These are phyloP conservation scores for Vitis hybrid DNA, from an alignment of 177 flowering plant genomes.

Conservation along the genomic window DNA sequence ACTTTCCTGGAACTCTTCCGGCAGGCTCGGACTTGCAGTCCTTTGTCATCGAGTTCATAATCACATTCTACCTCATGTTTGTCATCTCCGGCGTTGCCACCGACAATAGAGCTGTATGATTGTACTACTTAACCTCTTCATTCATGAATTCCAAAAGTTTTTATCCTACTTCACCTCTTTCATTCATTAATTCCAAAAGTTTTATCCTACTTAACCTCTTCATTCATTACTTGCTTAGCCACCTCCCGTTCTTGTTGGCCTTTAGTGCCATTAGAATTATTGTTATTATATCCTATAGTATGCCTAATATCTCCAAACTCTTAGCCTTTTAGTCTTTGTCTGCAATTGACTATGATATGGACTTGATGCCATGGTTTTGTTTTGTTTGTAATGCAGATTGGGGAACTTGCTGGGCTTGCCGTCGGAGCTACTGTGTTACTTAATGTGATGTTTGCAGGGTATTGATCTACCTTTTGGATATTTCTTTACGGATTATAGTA, in stretches of 20 bases:
- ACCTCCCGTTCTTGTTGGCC: too few relatives aligned
- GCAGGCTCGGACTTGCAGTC: slow-evolving; percentile 52
- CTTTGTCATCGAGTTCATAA: slow-evolving; percentile 62
- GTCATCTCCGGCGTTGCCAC: slow-evolving; percentile 83
- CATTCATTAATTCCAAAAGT: too few relatives aligned
- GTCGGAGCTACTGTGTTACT: slow-evolving; percentile 60
- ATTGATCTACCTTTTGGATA: neutral
- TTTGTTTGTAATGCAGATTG: slow-evolving; percentile 40
- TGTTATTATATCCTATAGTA: too few relatives aligned
- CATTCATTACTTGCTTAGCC: too few relatives aligned
- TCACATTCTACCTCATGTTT: slow-evolving; percentile 86
- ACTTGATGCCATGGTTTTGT: neutral
- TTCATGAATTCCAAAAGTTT: too few relatives aligned
- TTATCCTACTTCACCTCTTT: too few relatives aligned
- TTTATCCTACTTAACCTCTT: too few relatives aligned
- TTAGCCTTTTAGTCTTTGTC: neutral
- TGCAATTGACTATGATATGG: too few relatives aligned
- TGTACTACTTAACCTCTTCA: too few relatives aligned
- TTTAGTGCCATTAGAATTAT: too few relatives aligned
- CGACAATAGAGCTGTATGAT: slow-evolving; percentile 73
- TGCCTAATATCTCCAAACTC: neutral
- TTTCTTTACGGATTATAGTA: too few relatives aligned
- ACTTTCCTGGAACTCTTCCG: slow-evolving; percentile 64
- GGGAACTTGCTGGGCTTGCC: slow-evolving; percentile 68
- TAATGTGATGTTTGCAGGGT: slow-evolving; percentile 67